Percentiles rank a stretch among this genome's conserved stretches.
Evolutionary conservation across 2,329 filamentous ascomycete species (phyloP).

Genomic region (Thielaviopsis populi): DNA sequence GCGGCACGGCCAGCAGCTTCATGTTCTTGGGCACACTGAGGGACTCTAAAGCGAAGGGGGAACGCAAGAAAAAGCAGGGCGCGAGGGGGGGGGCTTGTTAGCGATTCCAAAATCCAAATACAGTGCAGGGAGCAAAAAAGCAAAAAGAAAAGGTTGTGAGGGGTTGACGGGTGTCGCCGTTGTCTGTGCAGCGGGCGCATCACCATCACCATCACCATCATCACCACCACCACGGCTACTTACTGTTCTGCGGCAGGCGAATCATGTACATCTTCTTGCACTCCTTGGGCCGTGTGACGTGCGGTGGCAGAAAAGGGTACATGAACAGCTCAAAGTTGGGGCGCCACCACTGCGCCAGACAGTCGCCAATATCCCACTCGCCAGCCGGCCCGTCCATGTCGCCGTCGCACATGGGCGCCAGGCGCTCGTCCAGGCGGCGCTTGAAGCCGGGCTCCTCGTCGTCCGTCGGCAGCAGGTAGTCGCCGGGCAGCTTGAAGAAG

Average conservation of each 20-base stretch:
- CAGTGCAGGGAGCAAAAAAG: neutral
- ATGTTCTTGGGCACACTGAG: conserved; percentile 98
- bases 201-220: too few species aligned
- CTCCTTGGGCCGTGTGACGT: conserved; percentile 93
- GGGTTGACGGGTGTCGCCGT: too few species aligned
- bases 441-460: conserved; percentile 96
- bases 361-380: conserved; percentile 91
- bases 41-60: conserved; percentile 50
- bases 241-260: conserved; percentile 81
- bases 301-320: conserved; percentile 94
- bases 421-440: conserved; percentile 72
- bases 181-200: too few species aligned
- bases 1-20: conserved; percentile 91
- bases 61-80: too few species aligned
- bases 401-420: conserved; percentile 76
- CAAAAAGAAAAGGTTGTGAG: too few species aligned
- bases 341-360: conserved; percentile 94
- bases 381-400: conserved; percentile 63
- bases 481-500: conserved; percentile 96
- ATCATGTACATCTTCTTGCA: conserved; percentile 99
- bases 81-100: conserved; percentile 18
- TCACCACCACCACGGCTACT: too few species aligned
- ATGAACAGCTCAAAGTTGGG: conserved; percentile 99
- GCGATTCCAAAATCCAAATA: neutral
- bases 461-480: conserved; percentile 79